A percentile compares a stretch with the other conserved stretches of the same genome.
Conservation (phyloP, 352 stramenopile genomes). For the Sclerospora graminicola region DNA sequence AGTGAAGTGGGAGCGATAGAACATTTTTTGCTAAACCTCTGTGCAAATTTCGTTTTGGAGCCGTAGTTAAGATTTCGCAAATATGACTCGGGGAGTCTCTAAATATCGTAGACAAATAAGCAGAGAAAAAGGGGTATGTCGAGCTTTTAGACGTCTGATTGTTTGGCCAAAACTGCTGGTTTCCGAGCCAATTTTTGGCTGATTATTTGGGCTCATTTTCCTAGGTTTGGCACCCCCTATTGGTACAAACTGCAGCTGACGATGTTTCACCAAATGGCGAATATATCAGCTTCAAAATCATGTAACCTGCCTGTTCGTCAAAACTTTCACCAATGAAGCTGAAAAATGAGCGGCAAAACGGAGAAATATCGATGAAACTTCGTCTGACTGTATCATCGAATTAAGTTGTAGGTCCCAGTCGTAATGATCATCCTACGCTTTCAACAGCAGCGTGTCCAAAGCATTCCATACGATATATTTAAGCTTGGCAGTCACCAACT, state of each 20-base stretch:
- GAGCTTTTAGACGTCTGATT: too few species aligned
- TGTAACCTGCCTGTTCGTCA: constrained; percentile 51
- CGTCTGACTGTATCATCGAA: constrained; percentile 28
- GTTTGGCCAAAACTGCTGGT: too few species aligned
- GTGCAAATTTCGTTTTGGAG: too few species aligned
- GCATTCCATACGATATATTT: constrained; percentile 68
- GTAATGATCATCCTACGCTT: constrained; percentile 33
- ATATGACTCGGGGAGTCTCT: too few species aligned
- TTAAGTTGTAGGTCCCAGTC: constrained; percentile 60
- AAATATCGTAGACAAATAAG: too few species aligned
- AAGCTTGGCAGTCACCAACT: constrained; percentile 67
- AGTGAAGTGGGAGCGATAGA: too few species aligned
- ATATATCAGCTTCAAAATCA: constrained; percentile 81
- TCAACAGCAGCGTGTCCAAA: constrained; percentile 42
- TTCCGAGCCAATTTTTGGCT: too few species aligned
- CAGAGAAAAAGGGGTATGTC: too few species aligned
- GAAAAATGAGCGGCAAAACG: constrained; percentile 74
- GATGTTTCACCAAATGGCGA: constrained; percentile 69
- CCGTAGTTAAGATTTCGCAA: too few species aligned
- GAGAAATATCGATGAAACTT: constrained; percentile 43
- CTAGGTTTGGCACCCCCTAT: too few species aligned
- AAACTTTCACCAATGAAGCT: constrained; percentile 56
- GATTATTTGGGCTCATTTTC: too few species aligned
- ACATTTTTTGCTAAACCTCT: too few species aligned
- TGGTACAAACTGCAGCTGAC: constrained; percentile 62